Evolutionary conservation across 192 early-diverging fungal genomes (phyloP), one percentile per base, ranked within the genome.

Genomic region (Backusella westeae): DNA sequence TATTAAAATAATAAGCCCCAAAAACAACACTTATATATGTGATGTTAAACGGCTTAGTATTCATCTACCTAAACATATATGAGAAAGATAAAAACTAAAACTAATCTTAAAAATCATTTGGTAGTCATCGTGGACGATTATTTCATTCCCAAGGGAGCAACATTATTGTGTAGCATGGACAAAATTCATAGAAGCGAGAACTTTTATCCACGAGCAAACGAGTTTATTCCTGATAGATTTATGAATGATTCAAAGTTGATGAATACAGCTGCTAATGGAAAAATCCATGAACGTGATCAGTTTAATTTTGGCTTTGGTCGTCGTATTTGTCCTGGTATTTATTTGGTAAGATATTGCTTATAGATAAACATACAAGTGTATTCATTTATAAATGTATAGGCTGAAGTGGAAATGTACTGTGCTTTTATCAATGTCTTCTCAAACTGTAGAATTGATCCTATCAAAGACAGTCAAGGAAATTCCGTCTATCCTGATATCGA

Each of bases 221-320:
- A 80, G 71, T 90, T 89, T 26, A 72, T 81, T 38, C 89, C 89
- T 6, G 82, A 84, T 36, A 85, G 89, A 46, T 78, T 72, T 39
- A 9, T 78, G 14, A 23, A 44, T 14, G n/a, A 38, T 65, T 0
- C 42, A 34, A 71, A 59, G 38, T 35, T n/a, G 9, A 56, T 65
- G 53, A 41, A 34, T 17, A 32, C 70, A 6, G 36, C 71, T 70
- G 44, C 77, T 23, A 73, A 73, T 67, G 77, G 77, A 9, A 71
- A 59, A 5, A 73, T 78, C 8, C 19, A 32, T 2, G 39, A 71
- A 9, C 69, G 77, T 9, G 77, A 78, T 35, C 71, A 73, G 14
- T 67, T 67, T 67, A 78, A 49, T 23, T 78, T 78, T 73, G 77
- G 77, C 21, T 78, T 52, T 52, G 77, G 77, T 63, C 56, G 72